phyloP scores from a whole-genome alignment of 768 basidiomycete genomes.

The Leccinum aurantiacum region DNA sequence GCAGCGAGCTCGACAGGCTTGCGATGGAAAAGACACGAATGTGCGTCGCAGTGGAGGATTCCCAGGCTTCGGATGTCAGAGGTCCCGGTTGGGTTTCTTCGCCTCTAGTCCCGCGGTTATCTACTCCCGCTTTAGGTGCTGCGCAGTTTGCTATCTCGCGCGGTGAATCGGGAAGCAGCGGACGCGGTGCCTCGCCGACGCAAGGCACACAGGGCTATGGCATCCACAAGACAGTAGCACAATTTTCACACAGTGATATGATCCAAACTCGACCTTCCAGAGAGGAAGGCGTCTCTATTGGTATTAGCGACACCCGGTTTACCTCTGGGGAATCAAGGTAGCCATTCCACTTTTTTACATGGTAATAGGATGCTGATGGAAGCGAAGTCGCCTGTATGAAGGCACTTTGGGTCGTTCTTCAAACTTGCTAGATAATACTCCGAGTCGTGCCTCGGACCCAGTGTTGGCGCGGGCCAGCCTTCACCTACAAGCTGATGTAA shows the following conservation, averaged over 20 bases:
- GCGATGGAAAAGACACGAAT: not conserved
- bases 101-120: not conserved
- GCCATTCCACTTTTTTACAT: too few species aligned
- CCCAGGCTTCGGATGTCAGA: not conserved
- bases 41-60: not conserved
- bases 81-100: not conserved
- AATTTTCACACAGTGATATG: not conserved
- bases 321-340: conserved; percentile 3
- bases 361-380: conserved; percentile 1
- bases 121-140: not conserved
- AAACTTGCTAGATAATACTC: not conserved
- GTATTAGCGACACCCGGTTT: not conserved
- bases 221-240: not conserved
- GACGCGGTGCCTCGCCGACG: not conserved
- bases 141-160: not conserved
- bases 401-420: not conserved
- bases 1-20: not conserved
- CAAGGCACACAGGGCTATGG: not conserved
- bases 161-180: not conserved
- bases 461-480: not conserved
- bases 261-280: not conserved
- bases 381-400: not conserved
- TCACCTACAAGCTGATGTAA: not conserved
- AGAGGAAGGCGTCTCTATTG: not conserved
- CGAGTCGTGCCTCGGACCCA: not conserved